Evolutionary conservation across 2,329 filamentous ascomycete genomes (phyloP), one percentile per base, ranked within the genome.

Genomic region (Emmonsiellopsis sp.): DNA sequence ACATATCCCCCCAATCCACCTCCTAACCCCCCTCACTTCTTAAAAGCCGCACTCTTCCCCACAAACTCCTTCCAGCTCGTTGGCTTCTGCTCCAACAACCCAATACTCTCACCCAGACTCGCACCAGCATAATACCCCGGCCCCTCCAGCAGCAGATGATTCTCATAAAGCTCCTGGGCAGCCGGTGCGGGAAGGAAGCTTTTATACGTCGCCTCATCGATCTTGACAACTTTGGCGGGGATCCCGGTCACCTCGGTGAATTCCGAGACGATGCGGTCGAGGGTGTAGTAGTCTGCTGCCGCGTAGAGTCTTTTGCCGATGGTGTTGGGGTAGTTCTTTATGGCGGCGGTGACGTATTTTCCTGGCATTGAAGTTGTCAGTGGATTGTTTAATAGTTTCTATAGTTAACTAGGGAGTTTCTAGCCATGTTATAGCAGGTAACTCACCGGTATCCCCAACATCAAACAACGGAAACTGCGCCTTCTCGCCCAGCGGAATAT

Each of bases 121-220:
- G 58, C 74, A 8, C 76, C 76, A 5, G 72, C 73, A 60, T 73
- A 82, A 58, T 82, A 82, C 0, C 79, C 79, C 32, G 71, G 76
- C 20, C 76, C 71, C 52, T 75, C 69, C 54, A 82, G 64, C 46
- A 82, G 67, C 41, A 73, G 65, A 64, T 79, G 74, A 55, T 79
- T 82, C 64, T 82, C 74, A 35, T 76, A 65, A 62, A 81, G 54
- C 62, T 82, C 79, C 54, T 77, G 45, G 59, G 70, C 62, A 2
- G 61, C 48, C 10, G 54, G 44, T 1, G 56, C n/a, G 2, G 63
- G 61, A 6, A 68, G 37, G 15, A 61, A 59, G 1, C 58, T 60
- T 42, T 63, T 65, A 51, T 64, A 69, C 13, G 57, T 35, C 11
- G 66, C 61, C n/a, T 57, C 53, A 7, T 58, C 51, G 10, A 67